Evolutionary conservation across 495 filamentous ascomycete species (phyloP), one percentile per base, ranked within the genome.

Genomic region (Delitschia confertaspora): DNA sequence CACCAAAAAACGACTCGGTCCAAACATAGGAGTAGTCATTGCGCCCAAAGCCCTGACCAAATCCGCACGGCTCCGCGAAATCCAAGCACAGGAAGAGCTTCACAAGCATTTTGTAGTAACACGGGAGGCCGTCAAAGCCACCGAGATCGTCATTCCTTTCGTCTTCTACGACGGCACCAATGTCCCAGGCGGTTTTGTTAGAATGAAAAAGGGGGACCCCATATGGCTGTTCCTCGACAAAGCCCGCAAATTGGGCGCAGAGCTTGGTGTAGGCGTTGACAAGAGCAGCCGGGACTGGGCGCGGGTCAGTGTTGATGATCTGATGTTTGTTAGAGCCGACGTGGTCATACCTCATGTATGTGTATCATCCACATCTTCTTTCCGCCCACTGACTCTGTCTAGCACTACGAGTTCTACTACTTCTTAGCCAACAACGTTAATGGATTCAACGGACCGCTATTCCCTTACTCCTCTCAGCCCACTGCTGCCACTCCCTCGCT

Each of bases 101-200:
- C 79, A 89, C 7, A 85, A 85, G 47, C 84, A 95, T 55, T 98
- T 95, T 53, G 48, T 93, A 22, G 63, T 64, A 6, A 73, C 89
- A 56, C 91, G 95, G 61, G 85, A 93, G 34, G 76, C 79, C 2
- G 81, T 96, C 42, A 95, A 93, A 66, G 77, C 77, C 24, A 85
- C 88, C 18, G 87, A 95, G 57, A 86, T 98, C 16, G 68, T 81
- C 29, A 85, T 98, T 3, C 91, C 91, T 0, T 98, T 98, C 63
- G 86, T 95, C 17, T 96, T 98, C 58, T 96, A 94, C 63, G 93
- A 98, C 45, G 91, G 91, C n/a, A 93, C 86, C 3, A 89, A 91
- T 61, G 88, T 85, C n/a, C 80, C 88, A 1, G 80, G 84, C 19
- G 82, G 93, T 16, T 67, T 72, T 14, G 89, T 79, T 57, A 77